Conservation (phyloP, 768 basidiomycete genomes). For the Termitomyces sp. region DNA sequence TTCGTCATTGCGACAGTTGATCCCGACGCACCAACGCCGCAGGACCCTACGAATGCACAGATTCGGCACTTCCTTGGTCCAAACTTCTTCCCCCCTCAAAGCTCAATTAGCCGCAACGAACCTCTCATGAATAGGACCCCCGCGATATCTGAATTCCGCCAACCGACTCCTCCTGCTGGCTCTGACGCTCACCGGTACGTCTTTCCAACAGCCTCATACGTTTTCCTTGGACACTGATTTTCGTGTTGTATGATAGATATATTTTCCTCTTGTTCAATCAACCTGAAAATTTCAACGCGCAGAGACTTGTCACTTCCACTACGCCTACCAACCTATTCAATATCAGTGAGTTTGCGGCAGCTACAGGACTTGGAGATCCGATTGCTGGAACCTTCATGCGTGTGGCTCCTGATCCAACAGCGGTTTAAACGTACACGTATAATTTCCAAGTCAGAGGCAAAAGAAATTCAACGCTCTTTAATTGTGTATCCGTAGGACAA, state of each 20-base stretch:
- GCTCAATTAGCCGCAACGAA: neutral
- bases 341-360: constrained; percentile 10
- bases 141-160: constrained; percentile 32
- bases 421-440: neutral
- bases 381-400: constrained; percentile 46
- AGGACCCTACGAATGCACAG: constrained; percentile 33
- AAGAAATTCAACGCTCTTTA: neutral
- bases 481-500: neutral
- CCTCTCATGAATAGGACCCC: constrained; percentile 31
- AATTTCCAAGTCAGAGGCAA: no score
- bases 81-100: constrained; percentile 22
- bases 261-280: constrained; percentile 37
- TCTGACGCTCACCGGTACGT: constrained; percentile 37
- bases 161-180: constrained; percentile 39
- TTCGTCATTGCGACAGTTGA: constrained; percentile 44
- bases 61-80: constrained; percentile 45
- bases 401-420: constrained; percentile 26
- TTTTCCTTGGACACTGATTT: neutral
- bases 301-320: constrained; percentile 31
- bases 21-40: constrained; percentile 49
- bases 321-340: constrained; percentile 34
- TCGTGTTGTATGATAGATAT: constrained; percentile 23
- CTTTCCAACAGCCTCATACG: neutral
- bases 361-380: constrained; percentile 37
- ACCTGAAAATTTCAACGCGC: constrained; percentile 31